phyloP scores from a whole-genome alignment of 2,329 filamentous ascomycete species.

The Rhinocladiella mackenziei region DNA sequence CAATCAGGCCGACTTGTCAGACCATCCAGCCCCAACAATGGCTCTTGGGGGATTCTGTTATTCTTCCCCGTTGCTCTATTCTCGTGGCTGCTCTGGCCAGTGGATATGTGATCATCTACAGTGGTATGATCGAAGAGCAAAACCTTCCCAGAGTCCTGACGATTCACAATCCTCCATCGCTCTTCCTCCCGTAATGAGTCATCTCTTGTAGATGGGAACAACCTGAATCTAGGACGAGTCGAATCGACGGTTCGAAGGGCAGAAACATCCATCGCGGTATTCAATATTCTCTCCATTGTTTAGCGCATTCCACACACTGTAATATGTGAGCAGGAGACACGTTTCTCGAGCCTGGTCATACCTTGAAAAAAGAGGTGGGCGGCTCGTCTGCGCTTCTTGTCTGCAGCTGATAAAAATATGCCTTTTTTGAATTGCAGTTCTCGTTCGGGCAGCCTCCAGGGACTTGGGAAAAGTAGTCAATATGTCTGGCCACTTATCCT shows the following conservation, averaged over 20 bases:
- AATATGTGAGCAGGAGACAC: conserved; percentile 22
- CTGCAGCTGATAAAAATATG: conserved; percentile 94
- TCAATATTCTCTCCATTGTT: conserved; percentile 50
- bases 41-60: background rate
- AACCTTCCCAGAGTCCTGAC: too few relatives aligned
- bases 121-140: too few relatives aligned
- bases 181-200: too few relatives aligned
- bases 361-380: conserved; percentile 95
- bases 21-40: background rate
- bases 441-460: conserved; percentile 64
- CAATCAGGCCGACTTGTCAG: background rate
- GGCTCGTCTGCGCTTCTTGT: conserved; percentile 97
- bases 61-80: too few relatives aligned
- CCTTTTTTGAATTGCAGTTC: conserved; percentile 74
- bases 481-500: background rate
- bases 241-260: background rate
- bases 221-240: too few relatives aligned
- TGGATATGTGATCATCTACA: too few relatives aligned
- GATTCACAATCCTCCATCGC: too few relatives aligned
- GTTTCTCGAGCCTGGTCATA: conserved; percentile 36
- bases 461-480: conserved; percentile 16
- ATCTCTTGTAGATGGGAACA: too few relatives aligned
- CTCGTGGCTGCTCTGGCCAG: too few relatives aligned
- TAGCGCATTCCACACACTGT: conserved; percentile 46
- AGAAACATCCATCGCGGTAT: background rate